These are phyloP conservation scores for Heliophila coronopifolia DNA, from an alignment of 441 rosid species.

Conservation along the genomic window DNA sequence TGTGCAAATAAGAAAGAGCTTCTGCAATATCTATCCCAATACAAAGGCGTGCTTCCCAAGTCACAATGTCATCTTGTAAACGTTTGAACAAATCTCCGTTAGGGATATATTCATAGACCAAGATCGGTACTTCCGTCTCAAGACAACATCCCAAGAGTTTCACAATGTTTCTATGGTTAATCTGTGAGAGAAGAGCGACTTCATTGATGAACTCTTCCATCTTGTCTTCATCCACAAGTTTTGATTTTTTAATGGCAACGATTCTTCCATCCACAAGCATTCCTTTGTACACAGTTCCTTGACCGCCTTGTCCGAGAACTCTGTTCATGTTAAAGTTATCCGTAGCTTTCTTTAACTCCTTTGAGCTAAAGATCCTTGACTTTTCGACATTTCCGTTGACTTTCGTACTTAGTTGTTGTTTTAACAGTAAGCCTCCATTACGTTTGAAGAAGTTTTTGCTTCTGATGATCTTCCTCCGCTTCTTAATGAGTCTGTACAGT, in stretches of 20 bases:
- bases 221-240: slow-evolving; percentile 19
- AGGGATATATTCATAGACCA: slow-evolving; percentile 26
- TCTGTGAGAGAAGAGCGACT: slow-evolving; percentile 20
- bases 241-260: slow-evolving; percentile 17
- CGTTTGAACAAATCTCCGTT: slow-evolving; percentile 25
- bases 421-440: slow-evolving; percentile 38
- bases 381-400: slow-evolving; percentile 24
- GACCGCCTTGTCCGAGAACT: slow-evolving; percentile 41
- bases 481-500: neutral
- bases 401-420: slow-evolving; percentile 24
- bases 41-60: slow-evolving; percentile 18
- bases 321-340: slow-evolving; percentile 29
- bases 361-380: slow-evolving; percentile 32
- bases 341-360: slow-evolving; percentile 39
- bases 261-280: slow-evolving; percentile 21
- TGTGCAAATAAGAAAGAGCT: slow-evolving; percentile 19
- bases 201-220: slow-evolving; percentile 30
- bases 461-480: neutral
- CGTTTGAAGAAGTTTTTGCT: slow-evolving; percentile 21
- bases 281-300: slow-evolving; percentile 38
- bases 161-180: slow-evolving; percentile 27
- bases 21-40: slow-evolving; percentile 11
- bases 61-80: slow-evolving; percentile 21
- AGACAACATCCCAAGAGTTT: slow-evolving; percentile 31
- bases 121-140: slow-evolving; percentile 25